Conservation (phyloP, 2,329 filamentous ascomycete genomes). For the Aspergillus fructus region DNA sequence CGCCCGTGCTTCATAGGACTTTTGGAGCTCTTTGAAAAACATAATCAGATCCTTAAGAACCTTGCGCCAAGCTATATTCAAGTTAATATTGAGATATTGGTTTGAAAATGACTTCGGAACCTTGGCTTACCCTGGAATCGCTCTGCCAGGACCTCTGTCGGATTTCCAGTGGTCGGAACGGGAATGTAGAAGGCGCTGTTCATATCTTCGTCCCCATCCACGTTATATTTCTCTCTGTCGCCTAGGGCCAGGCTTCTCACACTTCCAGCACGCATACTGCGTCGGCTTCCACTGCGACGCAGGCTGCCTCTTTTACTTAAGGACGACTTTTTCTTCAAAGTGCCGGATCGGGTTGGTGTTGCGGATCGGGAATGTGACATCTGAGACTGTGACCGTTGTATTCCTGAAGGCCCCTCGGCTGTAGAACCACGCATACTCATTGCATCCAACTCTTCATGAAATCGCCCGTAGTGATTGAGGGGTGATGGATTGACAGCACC, state of each 20-base stretch:
- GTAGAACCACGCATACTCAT: constrained; percentile 37
- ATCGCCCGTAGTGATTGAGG: constrained; percentile 36
- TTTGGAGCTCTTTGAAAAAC: constrained; percentile 90
- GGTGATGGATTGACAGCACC: constrained; percentile 33
- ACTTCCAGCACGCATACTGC: constrained; percentile 81
- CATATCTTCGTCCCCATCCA: constrained; percentile 57
- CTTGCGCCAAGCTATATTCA: constrained; percentile 77
- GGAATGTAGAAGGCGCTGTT: constrained; percentile 89
- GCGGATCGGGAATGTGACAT: constrained; percentile 42
- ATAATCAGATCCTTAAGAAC: constrained; percentile 90
- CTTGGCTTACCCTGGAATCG: constrained; percentile 75
- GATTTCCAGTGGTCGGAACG: constrained; percentile 80
- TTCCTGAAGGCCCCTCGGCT: constrained; percentile 27
- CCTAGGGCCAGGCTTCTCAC: constrained; percentile 77
- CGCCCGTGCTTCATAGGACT: constrained; percentile 79
- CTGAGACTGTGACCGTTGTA: constrained; percentile 43
- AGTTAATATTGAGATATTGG: constrained; percentile 11
- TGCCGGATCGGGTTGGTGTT: constrained; percentile 59
- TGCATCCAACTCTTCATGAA: constrained; percentile 40
- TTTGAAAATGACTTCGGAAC: neutral
- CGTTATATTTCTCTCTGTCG: constrained; percentile 53
- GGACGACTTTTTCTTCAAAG: constrained; percentile 85
- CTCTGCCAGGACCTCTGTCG: constrained; percentile 81
- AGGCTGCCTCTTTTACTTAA: constrained; percentile 72
- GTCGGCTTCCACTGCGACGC: constrained; percentile 75